Base-by-base conservation (phyloP, 345 rosid species). In the Camelina laxa region DNA sequence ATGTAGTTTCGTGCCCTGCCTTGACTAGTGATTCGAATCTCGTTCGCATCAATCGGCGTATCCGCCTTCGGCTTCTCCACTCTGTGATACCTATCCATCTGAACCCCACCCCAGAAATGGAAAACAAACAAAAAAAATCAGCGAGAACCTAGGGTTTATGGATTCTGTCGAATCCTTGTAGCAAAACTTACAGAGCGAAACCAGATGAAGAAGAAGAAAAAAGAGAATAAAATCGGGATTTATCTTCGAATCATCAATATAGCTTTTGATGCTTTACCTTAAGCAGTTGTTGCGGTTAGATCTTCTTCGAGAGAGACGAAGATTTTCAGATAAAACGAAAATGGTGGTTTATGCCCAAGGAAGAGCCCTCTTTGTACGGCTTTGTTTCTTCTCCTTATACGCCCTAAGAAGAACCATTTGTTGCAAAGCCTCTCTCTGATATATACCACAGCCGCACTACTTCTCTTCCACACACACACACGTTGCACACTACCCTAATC, bases 71-170 rank as follows among this genome's bases (percentile, higher is more conserved):
- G 87, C 82, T 87, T 90, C 88, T 84, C 85, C 73, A 90, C 93
- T 39, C 90, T 85, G 68, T 88, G 87, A 80, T 90, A 90, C 77
- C 83, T 84, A 70, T 90, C 93, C 96, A 90, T 90, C 87, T 82
- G 2, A 33, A 38, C 35, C 66, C 44, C 20, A 31, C 68, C 61
- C n/a, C 8, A 60, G 54, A 57, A 22, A 17, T 17, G 48, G 10
- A 11, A 35, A 31, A 31, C 0, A 31, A 4, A 31, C 6, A 31
- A 33, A 33, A 33, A 33, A 73, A 73, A 56, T 66, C 64, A 63
- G 12, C 15, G 56, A 72, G 30, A 48, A 64, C 6, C 56, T 78
- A 54, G 60, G 79, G 78, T 54, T 73, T 68, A 22, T 38, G 61
- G 65, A 21, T 55, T n/a, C 21, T 53, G 9, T 5, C 2, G 8